Percentiles rank a stretch among this genome's conserved stretches.
Conservation (phyloP, 148 eudicot species). For the Beta vulgaris region DNA sequence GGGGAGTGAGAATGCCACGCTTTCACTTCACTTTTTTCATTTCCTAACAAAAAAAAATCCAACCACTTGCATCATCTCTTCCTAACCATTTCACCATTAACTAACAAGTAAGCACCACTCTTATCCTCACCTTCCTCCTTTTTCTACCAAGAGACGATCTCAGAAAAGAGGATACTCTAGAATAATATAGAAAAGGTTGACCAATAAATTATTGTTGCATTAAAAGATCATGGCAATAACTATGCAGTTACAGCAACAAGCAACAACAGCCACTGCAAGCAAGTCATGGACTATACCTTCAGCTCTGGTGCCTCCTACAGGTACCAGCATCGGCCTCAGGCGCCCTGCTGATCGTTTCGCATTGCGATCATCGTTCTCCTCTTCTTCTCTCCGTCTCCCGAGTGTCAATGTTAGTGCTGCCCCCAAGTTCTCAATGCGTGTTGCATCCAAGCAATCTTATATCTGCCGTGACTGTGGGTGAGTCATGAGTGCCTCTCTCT, state of each 20-base stretch:
- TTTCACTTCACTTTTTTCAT: neutral
- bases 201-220: neutral
- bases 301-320: conserved; percentile 31
- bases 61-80: conserved; percentile 1
- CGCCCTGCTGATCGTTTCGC: conserved; percentile 41
- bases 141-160: neutral
- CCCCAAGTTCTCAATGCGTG: conserved; percentile 71
- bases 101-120: neutral
- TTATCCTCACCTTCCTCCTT: conserved; percentile 5
- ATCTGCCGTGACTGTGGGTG: conserved; percentile 98
- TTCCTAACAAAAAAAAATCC: conserved; percentile 10
- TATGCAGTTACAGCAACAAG: conserved; percentile 24
- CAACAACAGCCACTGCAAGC: conserved; percentile 24
- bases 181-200: neutral
- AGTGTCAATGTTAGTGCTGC: conserved; percentile 28
- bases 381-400: conserved; percentile 48
- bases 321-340: conserved; percentile 39
- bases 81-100: neutral
- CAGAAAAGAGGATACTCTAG: too few relatives aligned
- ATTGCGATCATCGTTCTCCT: conserved; percentile 50
- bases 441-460: conserved; percentile 78
- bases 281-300: conserved; percentile 31
- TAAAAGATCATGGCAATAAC: conserved; percentile 26
- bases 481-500: neutral
- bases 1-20: conserved; percentile 38